phyloP scores from a whole-genome alignment of 345 rosid species.

The Streptanthus diversifolius region DNA sequence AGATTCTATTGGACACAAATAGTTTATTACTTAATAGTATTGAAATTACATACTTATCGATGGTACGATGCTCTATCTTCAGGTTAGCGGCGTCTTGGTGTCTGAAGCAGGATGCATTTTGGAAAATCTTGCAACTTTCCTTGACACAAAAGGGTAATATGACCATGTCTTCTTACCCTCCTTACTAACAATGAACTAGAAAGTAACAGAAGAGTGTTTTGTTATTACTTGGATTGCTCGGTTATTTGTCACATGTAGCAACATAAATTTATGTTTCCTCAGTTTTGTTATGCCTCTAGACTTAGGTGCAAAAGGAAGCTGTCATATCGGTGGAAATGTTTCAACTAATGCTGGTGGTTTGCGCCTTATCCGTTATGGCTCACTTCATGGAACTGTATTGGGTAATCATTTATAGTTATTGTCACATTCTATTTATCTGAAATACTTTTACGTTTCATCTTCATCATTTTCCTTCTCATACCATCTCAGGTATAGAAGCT shows the following conservation, averaged over 20 bases:
- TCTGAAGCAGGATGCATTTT: conserved; percentile 98
- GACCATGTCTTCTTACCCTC: neutral
- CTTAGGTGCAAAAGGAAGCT: conserved; percentile 99
- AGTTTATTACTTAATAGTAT: neutral
- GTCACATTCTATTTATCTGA: neutral
- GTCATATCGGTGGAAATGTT: conserved; percentile 98
- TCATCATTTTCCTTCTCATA: neutral
- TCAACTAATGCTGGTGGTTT: conserved; percentile 99
- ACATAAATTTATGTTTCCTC: conserved; percentile 47
- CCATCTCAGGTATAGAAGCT: conserved; percentile 70
- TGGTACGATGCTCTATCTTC: conserved; percentile 29
- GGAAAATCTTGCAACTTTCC: conserved; percentile 74
- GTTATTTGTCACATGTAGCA: conserved; percentile 1
- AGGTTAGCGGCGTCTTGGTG: conserved; percentile 88
- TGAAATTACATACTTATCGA: neutral
- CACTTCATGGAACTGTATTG: conserved; percentile 85
- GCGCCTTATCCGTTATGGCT: conserved; percentile 93
- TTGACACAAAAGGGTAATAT: conserved; percentile 73
- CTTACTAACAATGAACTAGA: neutral
- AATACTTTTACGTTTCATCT: neutral
- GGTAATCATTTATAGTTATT: conserved; percentile 45
- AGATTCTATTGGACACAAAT: neutral
- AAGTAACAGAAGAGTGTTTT: neutral
- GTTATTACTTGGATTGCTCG: neutral
- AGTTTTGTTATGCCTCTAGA: conserved; percentile 99